Conservation (phyloP, 2,329 filamentous ascomycete genomes). For the Cytospora chrysosperma region DNA sequence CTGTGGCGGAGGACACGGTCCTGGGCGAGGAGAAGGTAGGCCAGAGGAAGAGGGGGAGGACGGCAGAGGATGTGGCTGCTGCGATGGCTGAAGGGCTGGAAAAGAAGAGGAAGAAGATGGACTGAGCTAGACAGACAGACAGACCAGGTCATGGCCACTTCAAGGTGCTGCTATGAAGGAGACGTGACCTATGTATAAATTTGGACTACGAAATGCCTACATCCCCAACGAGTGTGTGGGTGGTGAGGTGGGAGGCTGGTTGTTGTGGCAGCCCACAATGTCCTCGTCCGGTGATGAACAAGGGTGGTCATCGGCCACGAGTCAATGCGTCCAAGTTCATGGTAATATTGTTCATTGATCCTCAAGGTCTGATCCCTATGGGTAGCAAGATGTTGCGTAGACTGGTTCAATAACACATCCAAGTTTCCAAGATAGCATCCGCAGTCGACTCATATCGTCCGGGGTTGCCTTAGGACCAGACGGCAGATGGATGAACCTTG, state of each 20-base stretch:
- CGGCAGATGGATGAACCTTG: too few relatives aligned
- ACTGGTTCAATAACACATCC: too few relatives aligned
- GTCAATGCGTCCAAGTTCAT: not conserved
- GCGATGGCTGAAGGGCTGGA: conserved; percentile 44
- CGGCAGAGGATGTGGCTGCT: conserved; percentile 53
- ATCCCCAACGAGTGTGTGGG: not conserved
- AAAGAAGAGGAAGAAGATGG: conserved; percentile 28
- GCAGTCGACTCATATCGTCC: too few relatives aligned
- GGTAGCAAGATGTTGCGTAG: too few relatives aligned
- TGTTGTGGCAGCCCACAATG: not conserved
- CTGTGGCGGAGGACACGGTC: conserved; percentile 60
- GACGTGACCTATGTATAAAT: too few relatives aligned
- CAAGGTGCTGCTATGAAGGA: too few relatives aligned
- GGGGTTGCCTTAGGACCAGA: not conserved
- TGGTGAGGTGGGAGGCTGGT: not conserved
- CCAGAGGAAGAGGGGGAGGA: conserved; percentile 22
- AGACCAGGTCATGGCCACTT: too few relatives aligned
- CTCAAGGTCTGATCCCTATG: too few relatives aligned
- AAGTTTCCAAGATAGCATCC: too few relatives aligned
- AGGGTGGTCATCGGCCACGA: not conserved
- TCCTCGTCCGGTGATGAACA: not conserved
- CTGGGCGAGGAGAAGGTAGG: conserved; percentile 43
- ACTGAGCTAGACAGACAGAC: conserved; percentile 8
- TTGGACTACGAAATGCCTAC: too few relatives aligned
- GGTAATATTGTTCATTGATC: not conserved